Percentiles rank a stretch among this genome's conserved stretches.
These are phyloP conservation scores for Magnusiomyces suaveolens DNA, from an alignment of 1,139 yeast genomes.

Conservation along the genomic window DNA sequence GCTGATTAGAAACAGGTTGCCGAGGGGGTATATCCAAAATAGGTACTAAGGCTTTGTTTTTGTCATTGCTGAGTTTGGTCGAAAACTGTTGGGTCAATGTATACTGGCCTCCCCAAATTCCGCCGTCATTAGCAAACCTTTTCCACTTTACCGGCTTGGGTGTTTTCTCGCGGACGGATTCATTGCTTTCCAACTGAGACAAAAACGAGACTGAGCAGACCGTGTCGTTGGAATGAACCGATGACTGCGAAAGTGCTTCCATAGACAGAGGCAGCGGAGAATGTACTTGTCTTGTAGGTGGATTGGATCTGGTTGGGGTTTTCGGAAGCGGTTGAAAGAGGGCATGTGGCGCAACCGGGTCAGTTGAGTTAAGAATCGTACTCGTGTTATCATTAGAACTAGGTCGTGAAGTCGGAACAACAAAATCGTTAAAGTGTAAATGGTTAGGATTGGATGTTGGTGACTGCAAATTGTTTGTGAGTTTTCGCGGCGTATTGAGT, in stretches of 20 bases:
- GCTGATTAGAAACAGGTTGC: too few relatives aligned
- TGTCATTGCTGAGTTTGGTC: background rate
- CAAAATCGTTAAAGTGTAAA: background rate
- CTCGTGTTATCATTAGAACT: background rate
- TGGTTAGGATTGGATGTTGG: background rate
- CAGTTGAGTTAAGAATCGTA: background rate
- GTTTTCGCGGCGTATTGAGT: slow-evolving; percentile 4
- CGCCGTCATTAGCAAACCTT: background rate
- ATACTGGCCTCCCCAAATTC: background rate
- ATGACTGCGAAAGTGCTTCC: background rate
- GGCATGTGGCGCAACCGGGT: background rate
- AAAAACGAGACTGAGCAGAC: background rate
- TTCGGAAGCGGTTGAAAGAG: background rate
- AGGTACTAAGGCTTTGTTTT: background rate
- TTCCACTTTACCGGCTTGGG: background rate
- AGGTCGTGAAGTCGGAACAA: background rate
- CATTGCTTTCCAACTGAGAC: background rate
- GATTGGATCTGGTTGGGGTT: background rate
- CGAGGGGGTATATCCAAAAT: background rate
- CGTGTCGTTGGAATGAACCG: background rate
- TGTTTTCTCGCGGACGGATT: background rate
- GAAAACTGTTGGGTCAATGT: background rate
- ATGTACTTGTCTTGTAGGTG: background rate
- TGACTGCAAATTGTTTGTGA: background rate
- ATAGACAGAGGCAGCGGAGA: background rate